Evolutionary conservation across 1,284 basidiomycete species (phyloP).

Genomic region (Rhodotorula sp.): DNA sequence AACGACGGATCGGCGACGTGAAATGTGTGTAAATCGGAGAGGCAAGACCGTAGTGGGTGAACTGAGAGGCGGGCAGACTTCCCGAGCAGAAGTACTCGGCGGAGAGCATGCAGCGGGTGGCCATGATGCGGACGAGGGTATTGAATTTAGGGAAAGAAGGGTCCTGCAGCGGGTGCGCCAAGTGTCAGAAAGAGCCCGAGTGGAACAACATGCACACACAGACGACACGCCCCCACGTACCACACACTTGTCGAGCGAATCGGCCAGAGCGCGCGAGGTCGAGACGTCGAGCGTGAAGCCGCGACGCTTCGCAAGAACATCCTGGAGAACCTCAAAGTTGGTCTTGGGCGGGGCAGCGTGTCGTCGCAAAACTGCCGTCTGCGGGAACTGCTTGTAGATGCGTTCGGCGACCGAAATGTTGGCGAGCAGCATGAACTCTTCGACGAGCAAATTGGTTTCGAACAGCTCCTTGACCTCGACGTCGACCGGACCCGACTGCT

Average conservation of each 20-base stretch:
- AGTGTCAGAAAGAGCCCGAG: constrained; percentile 2
- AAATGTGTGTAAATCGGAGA: constrained; percentile 98
- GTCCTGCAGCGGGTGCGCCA: constrained; percentile 57
- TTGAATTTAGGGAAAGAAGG: constrained; percentile 83
- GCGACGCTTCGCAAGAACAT: constrained; percentile 83
- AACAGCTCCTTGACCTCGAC: constrained; percentile 92
- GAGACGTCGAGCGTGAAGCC: constrained; percentile 86
- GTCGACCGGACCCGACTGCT: constrained; percentile 83
- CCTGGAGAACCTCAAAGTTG: constrained; percentile 95
- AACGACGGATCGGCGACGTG: constrained; percentile 89
- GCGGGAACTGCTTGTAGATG: constrained; percentile 92
- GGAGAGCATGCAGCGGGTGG: constrained; percentile 95
- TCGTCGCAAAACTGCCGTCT: constrained; percentile 93
- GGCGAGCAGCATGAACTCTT: constrained; percentile 98
- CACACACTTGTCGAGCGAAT: constrained; percentile 81
- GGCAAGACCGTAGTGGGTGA: constrained; percentile 95
- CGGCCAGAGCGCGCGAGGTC: constrained; percentile 84
- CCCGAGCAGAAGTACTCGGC: constrained; percentile 99
- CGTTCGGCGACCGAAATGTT: constrained; percentile 90
- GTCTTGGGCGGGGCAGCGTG: constrained; percentile 87
- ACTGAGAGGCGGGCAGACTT: constrained; percentile 85
- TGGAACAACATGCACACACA: background rate
- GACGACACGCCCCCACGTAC: constrained; percentile 54
- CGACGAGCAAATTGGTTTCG: constrained; percentile 95
- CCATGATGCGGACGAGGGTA: constrained; percentile 97